Percentiles rank a stretch among this genome's conserved stretches.
Evolutionary conservation across 805 yeast species (phyloP).

Genomic region (Hanseniaspora occidentalis): DNA sequence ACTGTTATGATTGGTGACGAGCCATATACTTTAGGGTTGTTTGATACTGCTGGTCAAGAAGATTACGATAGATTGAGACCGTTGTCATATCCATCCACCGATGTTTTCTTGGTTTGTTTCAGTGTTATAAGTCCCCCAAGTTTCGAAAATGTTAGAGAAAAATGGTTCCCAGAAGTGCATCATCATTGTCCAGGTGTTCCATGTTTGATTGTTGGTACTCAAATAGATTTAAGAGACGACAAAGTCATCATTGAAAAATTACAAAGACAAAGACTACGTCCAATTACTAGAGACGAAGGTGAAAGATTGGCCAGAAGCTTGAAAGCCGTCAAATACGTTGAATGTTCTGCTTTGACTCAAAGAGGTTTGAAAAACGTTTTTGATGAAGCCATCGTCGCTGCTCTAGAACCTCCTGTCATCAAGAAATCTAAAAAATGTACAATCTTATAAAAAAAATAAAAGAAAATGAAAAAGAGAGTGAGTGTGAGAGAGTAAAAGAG

Average conservation of each 20-base stretch:
- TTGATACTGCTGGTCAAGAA: constrained; percentile 99
- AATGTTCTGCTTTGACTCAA: constrained; percentile 95
- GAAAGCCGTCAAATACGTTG: constrained; percentile 92
- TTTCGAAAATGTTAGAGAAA: constrained; percentile 93
- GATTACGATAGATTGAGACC: constrained; percentile 97
- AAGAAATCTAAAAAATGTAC: constrained; percentile 69
- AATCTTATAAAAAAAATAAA: constrained; percentile 51
- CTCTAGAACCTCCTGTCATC: constrained; percentile 90
- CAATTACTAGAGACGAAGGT: constrained; percentile 78
- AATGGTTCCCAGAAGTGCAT: constrained; percentile 98
- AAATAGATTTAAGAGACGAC: constrained; percentile 88
- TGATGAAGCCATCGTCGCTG: constrained; percentile 97
- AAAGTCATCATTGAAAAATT: constrained; percentile 81
- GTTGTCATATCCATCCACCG: constrained; percentile 91
- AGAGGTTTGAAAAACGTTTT: constrained; percentile 95
- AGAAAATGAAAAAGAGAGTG: no score
- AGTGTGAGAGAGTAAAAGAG: no score
- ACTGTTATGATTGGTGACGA: constrained; percentile 96
- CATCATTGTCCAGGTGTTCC: constrained; percentile 98
- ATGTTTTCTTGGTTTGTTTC: constrained; percentile 90
- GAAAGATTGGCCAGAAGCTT: constrained; percentile 87
- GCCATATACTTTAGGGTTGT: constrained; percentile 92
- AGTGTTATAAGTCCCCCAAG: constrained; percentile 95
- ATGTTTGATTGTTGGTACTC: constrained; percentile 93
- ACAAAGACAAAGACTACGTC: constrained; percentile 79